phyloP scores from a whole-genome alignment of 1,139 yeast genomes.

The Spencermartinsiella ligniputridi region DNA sequence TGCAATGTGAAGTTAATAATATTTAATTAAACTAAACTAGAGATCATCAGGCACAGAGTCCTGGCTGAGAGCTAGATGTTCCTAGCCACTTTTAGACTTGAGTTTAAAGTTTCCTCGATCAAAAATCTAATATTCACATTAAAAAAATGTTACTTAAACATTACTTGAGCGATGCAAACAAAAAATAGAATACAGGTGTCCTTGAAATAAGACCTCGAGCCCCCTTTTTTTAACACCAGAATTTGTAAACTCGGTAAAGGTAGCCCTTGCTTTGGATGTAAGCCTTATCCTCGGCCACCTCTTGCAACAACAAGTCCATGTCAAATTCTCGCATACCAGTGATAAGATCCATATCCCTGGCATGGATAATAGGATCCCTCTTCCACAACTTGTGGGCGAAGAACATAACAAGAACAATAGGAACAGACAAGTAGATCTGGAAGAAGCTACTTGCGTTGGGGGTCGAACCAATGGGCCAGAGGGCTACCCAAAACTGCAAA shows the following conservation, averaged over 20 bases:
- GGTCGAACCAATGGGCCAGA: slow-evolving; percentile 59
- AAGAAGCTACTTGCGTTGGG: slow-evolving; percentile 41
- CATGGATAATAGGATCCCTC: slow-evolving; percentile 40
- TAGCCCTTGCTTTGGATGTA: slow-evolving; percentile 33
- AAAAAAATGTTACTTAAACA: no score
- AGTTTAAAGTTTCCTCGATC: no score
- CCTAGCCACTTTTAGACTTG: no score
- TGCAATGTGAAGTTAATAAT: no score
- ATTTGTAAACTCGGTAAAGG: slow-evolving; percentile 36
- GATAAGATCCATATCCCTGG: slow-evolving; percentile 41
- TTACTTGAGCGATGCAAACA: background rate
- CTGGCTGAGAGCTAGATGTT: no score
- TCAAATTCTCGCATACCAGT: slow-evolving; percentile 54
- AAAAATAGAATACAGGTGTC: background rate
- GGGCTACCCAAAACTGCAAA: slow-evolving; percentile 79
- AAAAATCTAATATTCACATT: no score
- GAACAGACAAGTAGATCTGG: slow-evolving; percentile 49
- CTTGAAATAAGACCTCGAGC: slow-evolving; percentile 41
- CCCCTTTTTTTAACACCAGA: slow-evolving; percentile 44
- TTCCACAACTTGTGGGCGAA: slow-evolving; percentile 47
- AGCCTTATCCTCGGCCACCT: slow-evolving; percentile 44
- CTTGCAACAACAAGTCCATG: slow-evolving; percentile 47
- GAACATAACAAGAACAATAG: slow-evolving; percentile 46
- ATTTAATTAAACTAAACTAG: no score
- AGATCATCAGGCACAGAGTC: no score